Conservation (phyloP, 139 green algal species). For the Prasinococcaceae sp. region DNA sequence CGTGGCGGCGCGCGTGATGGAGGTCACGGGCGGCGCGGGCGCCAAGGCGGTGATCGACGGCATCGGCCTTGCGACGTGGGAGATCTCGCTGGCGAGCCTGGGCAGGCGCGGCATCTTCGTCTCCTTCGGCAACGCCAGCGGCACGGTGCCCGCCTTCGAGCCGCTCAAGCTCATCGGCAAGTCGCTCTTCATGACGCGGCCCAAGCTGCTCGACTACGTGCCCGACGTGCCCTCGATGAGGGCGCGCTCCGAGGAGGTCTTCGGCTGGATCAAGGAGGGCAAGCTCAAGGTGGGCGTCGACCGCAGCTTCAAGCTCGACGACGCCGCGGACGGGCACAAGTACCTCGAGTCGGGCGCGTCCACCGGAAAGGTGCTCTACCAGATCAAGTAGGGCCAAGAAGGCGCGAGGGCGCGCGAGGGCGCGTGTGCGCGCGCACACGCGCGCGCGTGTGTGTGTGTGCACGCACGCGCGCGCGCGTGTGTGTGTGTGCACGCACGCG, state of each 20-base stretch:
- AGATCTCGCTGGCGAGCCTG: constrained; percentile 10
- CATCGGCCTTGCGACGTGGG: constrained; percentile 13
- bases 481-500: too few relatives aligned
- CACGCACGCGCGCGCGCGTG: too few relatives aligned
- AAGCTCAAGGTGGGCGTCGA: constrained; percentile 12
- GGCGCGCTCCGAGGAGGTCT: constrained; percentile 14
- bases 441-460: too few relatives aligned
- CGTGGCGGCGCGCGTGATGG: constrained; percentile 10
- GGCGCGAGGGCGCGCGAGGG: too few relatives aligned
- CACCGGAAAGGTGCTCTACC: constrained; percentile 15
- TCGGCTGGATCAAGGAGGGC: constrained; percentile 9
- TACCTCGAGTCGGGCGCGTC: constrained; percentile 14
- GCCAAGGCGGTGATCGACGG: constrained; percentile 18
- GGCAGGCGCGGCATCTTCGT: constrained; percentile 16
- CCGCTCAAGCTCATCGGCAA: constrained; percentile 16
- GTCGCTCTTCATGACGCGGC: constrained; percentile 11
- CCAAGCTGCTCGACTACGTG: constrained; percentile 20
- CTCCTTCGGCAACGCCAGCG: constrained; percentile 16
- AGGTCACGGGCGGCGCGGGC: constrained; percentile 12
- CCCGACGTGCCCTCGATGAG: constrained; percentile 14
- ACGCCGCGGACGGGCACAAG: constrained; percentile 11
- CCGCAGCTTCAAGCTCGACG: constrained; percentile 9
- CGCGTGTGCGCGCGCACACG: too few relatives aligned
- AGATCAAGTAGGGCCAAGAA: constrained; percentile 1
- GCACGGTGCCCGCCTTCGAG: constrained; percentile 14